Conservation (phyloP, 2,329 filamentous ascomycete species). For the Tolypocladium capitatum region DNA sequence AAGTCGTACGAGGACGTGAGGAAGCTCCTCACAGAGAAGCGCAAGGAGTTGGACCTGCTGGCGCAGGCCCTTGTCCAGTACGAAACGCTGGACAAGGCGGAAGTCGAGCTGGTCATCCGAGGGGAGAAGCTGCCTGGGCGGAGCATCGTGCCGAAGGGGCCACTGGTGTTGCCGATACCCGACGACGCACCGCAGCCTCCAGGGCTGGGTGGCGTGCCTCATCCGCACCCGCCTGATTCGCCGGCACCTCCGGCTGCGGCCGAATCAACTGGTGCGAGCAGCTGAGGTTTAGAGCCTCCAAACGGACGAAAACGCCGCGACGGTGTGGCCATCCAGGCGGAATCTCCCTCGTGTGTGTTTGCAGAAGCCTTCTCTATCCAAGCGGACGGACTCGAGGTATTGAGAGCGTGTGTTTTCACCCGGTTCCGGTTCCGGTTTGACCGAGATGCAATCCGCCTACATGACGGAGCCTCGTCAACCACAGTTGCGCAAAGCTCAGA, state of each 20-base stretch:
- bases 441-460: background rate
- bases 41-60: conserved; percentile 74
- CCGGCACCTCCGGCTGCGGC: conserved; percentile 21
- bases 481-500: background rate
- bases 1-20: conserved; percentile 66
- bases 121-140: conserved; percentile 70
- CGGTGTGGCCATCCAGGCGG: background rate
- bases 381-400: background rate
- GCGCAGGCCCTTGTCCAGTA: conserved; percentile 87
- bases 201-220: conserved; percentile 19
- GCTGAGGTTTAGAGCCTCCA: conserved; percentile 5
- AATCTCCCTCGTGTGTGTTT: background rate
- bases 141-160: conserved; percentile 39
- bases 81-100: conserved; percentile 77
- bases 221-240: conserved; percentile 17
- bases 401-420: background rate
- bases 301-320: background rate
- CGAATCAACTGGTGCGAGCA: conserved; percentile 11
- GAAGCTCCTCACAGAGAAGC: conserved; percentile 57
- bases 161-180: conserved; percentile 24
- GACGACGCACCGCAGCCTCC: conserved; percentile 20
- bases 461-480: background rate
- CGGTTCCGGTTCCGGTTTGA: background rate
- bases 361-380: background rate
- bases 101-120: conserved; percentile 80